Conservation (phyloP, 192 early-diverging fungal species). For the Coemansia sp. region DNA sequence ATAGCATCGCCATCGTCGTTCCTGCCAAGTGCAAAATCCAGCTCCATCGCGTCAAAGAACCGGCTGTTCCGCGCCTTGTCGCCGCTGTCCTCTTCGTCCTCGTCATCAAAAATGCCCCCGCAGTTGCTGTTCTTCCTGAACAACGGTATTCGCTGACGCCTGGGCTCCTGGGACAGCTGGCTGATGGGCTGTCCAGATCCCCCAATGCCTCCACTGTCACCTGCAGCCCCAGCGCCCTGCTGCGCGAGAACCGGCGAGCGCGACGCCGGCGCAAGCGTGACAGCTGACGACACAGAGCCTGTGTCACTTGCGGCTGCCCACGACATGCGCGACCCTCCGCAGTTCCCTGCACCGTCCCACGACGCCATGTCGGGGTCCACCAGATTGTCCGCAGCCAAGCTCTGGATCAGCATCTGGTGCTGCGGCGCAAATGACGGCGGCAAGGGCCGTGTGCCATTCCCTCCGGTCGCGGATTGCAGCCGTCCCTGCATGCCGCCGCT, state of each 20-base stretch:
- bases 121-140: conserved; percentile 5
- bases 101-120: background rate
- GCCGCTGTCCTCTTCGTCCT: background rate
- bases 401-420: conserved; percentile 38
- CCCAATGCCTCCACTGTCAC: background rate
- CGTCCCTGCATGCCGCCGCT: background rate
- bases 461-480: no score
- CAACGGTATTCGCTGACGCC: background rate
- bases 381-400: conserved; percentile 20
- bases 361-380: conserved; percentile 16
- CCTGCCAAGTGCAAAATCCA: conserved; percentile 21
- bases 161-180: background rate
- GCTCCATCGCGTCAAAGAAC: conserved; percentile 17
- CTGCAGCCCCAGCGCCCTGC: background rate
- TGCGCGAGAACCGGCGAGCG: background rate
- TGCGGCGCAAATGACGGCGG: conserved; percentile 39
- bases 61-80: background rate
- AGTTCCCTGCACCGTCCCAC: conserved; percentile 10
- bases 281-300: conserved; percentile 39
- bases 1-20: conserved; percentile 11
- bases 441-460: conserved; percentile 2
- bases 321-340: conserved; percentile 18
- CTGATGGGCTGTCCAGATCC: background rate
- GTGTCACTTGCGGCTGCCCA: conserved; percentile 32
- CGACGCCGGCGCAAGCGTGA: conserved; percentile 28